Evolutionary conservation across 2,329 filamentous ascomycete genomes (phyloP), one percentile per base, ranked within the genome.

Genomic region (Hypoxylon sp.): DNA sequence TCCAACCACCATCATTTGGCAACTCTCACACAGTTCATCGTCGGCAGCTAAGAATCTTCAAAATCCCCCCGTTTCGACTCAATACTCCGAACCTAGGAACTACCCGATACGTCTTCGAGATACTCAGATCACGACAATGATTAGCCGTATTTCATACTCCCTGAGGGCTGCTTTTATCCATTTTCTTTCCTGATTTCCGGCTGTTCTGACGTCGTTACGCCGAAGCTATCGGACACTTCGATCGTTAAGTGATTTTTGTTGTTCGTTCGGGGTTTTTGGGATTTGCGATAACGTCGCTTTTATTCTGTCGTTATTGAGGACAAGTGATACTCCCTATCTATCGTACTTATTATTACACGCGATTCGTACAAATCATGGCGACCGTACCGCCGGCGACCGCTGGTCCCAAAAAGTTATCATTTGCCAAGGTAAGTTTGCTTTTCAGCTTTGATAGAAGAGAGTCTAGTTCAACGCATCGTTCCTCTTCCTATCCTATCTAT

Each of bases 151-250:
- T 80, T 79, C 78, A 75, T 80, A 81, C 79, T 83, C 81, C 79
- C 81, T 80, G 79, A 82, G 82, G 85, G 81, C 81, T 82, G 84
- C 81, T 79, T 81, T 84, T 81, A 84, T 85, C 81, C 82, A 83
- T 82, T 85, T 84, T 81, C 80, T 82, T 84, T 84, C 81, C 82
- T 87, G 83, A 87, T 83, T 83, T 81, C 73, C 74, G 75, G 75
- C 74, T 67, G 60, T 63, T 66, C 71, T 66, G 63, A 67, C 63
- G 70, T 73, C 66, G 61, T 73, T 69, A 59, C 70, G 66, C 57
- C 63, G 67, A 71, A 69, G 54, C 64, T 48, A 66, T 66, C 52
- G 69, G 63, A 70, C 54, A 63, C 57, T 62, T 68, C 70, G 67
- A 63, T 63, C 59, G 59, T 69, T 67, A 47, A 58, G 53, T 52